Percentiles rank a stretch among this genome's conserved stretches.
Conservation (phyloP, 2,329 filamentous ascomycete genomes). For the Colletotrichum lindemuthianum region DNA sequence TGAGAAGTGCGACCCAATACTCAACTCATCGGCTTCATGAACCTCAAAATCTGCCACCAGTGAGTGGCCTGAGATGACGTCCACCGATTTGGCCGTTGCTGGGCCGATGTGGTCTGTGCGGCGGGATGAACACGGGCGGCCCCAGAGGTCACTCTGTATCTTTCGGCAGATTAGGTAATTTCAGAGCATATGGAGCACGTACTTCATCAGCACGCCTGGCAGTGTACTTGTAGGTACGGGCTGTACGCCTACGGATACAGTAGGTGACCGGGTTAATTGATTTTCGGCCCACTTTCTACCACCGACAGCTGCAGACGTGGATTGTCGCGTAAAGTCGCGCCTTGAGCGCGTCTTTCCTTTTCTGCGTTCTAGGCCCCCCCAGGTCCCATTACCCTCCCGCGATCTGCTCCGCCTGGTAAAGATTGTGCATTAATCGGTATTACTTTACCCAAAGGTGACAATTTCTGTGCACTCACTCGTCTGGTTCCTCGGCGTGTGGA, state of each 20-base stretch:
- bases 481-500: slow-evolving; percentile 25
- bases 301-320: slow-evolving; percentile 6
- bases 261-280: slow-evolving; percentile 35
- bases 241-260: too few species aligned
- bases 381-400: slow-evolving; percentile 7
- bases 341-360: slow-evolving; percentile 28
- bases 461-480: slow-evolving; percentile 30
- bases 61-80: slow-evolving; percentile 37
- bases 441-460: slow-evolving; percentile 22
- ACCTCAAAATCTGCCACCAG: slow-evolving; percentile 29
- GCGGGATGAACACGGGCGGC: background rate
- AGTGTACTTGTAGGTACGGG: too few species aligned
- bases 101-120: slow-evolving; percentile 34
- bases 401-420: slow-evolving; percentile 18
- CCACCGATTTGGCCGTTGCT: slow-evolving; percentile 32
- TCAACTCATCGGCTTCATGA: background rate
- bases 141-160: too few species aligned
- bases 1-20: background rate
- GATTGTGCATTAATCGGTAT: slow-evolving; percentile 16
- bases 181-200: too few species aligned
- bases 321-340: slow-evolving; percentile 37
- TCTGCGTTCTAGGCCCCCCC: slow-evolving; percentile 16
- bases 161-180: too few species aligned
- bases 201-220: too few species aligned
- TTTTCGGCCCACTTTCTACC: slow-evolving; percentile 5